Evolutionary conservation across 345 rosid species (phyloP), one percentile per base, ranked within the genome.

Genomic region (Tarenaya hassleriana): DNA sequence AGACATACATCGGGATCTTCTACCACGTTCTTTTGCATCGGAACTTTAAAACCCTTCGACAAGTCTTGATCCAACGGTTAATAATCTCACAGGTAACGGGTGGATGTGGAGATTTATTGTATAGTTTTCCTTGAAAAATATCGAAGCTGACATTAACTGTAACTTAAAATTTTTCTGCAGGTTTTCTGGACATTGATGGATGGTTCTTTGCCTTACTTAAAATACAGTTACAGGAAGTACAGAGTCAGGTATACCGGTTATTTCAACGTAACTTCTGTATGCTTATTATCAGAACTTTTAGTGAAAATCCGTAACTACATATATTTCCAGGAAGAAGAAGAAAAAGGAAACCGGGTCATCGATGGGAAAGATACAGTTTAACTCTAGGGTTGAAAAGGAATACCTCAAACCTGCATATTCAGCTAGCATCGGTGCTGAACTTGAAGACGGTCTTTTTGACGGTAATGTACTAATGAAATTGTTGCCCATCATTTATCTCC

Each of bases 381-480:
- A 73, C 8, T 71, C 79, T 43, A 82, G 95, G 79, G 95, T 86
- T 53, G 97, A 90, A 79, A 90, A 90, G 68, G 97, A 90, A 65
- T 86, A 71, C 77, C 68, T 90, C 60, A 86, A 90, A 56, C 85
- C 94, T 16, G 33, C 78, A 24, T 90, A 90, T 68, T 72, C 88
- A 38, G 94, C 94, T 41, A 86, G 91, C 63, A 73, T 90, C 41
- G 85, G 84, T 34, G 83, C 76, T 34, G 97, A 86, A 53, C 73
- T 86, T 44, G 95, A 90, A 76, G 97, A 90, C 55, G 97, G 97
- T 47, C 82, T 90, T 45, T 86, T 90, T 47, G 91, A 90, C 65
- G 97, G 97, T 90, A 80, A 68, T 32, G 5, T 41, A 54, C 47
- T 41, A 20, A 16, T 38, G 34, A 24, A 55, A 31, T 51, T 45